Conservation (phyloP, 805 yeast species). For the Jamesozyma piceae region DNA sequence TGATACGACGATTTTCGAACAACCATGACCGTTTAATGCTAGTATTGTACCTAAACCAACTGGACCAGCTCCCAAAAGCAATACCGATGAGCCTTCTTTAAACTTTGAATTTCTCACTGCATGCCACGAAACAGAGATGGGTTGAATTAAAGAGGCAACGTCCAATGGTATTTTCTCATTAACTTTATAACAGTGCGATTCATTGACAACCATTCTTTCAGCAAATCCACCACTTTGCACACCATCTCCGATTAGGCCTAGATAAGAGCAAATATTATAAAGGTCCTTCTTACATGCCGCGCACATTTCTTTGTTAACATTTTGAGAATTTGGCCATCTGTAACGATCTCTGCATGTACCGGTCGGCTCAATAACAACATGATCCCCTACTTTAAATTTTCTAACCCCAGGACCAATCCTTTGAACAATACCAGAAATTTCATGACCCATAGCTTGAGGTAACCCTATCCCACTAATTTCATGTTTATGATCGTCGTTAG, state of each 20-base stretch:
- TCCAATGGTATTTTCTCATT: conserved; percentile 39
- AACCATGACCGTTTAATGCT: conserved; percentile 48
- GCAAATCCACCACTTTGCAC: conserved; percentile 50
- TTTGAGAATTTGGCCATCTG: conserved; percentile 32
- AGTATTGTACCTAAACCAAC: conserved; percentile 52
- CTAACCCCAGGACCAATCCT: conserved; percentile 41
- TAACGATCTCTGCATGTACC: conserved; percentile 45
- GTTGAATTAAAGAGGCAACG: conserved; percentile 50
- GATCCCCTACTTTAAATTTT: conserved; percentile 41
- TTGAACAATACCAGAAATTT: conserved; percentile 38
- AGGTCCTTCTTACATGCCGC: conserved; percentile 42
- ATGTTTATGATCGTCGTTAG: conserved; percentile 31
- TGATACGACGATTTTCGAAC: conserved; percentile 40
- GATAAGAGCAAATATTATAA: conserved; percentile 43
- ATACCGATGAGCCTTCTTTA: conserved; percentile 36
- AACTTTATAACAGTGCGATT: conserved; percentile 33
- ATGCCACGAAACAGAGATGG: conserved; percentile 50
- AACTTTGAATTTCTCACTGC: conserved; percentile 43
- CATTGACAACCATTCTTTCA: conserved; percentile 38
- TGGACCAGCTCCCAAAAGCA: conserved; percentile 55
- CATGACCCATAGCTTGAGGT: conserved; percentile 48
- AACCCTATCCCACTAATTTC: conserved; percentile 31
- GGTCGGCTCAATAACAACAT: conserved; percentile 55
- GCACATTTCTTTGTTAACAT: conserved; percentile 31
- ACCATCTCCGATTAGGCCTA: conserved; percentile 48